Evolutionary conservation across 768 basidiomycete genomes (phyloP), one percentile per base, ranked within the genome.

Genomic region (Candolleomyces aberdarensis): DNA sequence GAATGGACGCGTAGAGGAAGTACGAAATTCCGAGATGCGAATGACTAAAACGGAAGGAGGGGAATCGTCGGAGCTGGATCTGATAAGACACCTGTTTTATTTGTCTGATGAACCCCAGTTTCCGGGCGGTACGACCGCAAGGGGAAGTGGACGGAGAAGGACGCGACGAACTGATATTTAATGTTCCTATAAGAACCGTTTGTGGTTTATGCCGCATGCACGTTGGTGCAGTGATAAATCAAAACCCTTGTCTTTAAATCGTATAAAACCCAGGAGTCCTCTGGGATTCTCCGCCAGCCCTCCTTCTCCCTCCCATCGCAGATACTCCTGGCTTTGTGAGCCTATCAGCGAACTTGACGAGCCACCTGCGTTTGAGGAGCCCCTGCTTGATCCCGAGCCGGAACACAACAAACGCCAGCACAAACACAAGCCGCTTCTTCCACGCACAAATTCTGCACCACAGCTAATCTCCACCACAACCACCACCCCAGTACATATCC

Each of bases 401-500:
- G 78, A 81, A 64, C 74, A 75, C 69, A 79, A 79, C 73, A 80
- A 85, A 76, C 85, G 87, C 76, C 86, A 86, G 77, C 86, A 87
- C 78, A 81, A 76, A 68, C 81, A 82, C 52, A 79, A 80, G 56
- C 65, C 76, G 19, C 72, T 76, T 57, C 76, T 75, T 40, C 48
- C 74, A 50, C 80, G 84, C 62, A 76, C 80, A 50, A 66, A 76
- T 64, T 84, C 87, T 59, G 76, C 83, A 32, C 85, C 84, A 65
- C 82, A 75, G 66, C 82, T 85, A 71, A 82, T 88, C 72, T 87
- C 85, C 59, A 86, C 86, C 60, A 83, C 77, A 65, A 87, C 87
- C 59, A 85, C 85, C 60, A 74, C 78, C 50, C 86, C 87, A 57
- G 72, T 86, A 62, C 78, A 85, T 67, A 83, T 85, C 58, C 76